Evolutionary conservation across 768 basidiomycete species (phyloP).

Genomic region (Russula sp.): DNA sequence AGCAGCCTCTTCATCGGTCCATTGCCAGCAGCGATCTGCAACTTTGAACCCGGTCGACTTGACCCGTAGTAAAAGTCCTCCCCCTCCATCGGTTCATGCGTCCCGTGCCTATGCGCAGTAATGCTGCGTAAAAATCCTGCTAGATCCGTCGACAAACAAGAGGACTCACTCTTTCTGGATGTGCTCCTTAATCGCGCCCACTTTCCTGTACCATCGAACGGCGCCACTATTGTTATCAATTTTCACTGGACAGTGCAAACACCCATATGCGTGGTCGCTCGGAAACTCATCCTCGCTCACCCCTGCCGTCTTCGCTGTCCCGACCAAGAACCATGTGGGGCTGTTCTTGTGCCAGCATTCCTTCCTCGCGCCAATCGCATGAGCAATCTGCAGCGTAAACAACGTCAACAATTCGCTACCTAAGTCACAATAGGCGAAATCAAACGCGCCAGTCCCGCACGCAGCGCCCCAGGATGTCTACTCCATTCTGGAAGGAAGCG

Average conservation of each 20-base stretch:
- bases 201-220: not conserved
- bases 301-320: not conserved
- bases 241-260: not conserved
- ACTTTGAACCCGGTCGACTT: not conserved
- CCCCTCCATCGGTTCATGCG: slow-evolving; percentile 1
- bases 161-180: not conserved
- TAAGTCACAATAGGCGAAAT: not conserved
- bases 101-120: not conserved
- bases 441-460: slow-evolving; percentile 15
- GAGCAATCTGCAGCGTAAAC: not conserved
- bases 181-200: not conserved
- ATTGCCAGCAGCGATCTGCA: not conserved
- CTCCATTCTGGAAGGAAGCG: not conserved
- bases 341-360: not conserved
- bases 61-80: not conserved
- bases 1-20: not conserved
- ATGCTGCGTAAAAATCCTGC: not conserved
- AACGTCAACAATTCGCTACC: not conserved
- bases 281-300: not conserved
- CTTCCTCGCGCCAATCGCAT: not conserved
- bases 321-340: not conserved
- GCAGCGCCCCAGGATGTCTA: slow-evolving; percentile 1
- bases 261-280: slow-evolving; percentile 2
- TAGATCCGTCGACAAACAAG: not conserved
- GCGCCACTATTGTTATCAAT: not conserved